Percentiles rank a stretch among this genome's conserved stretches.
These are phyloP conservation scores for Hypholoma sublateritium DNA, from an alignment of 768 basidiomycete genomes.

Conservation along the genomic window DNA sequence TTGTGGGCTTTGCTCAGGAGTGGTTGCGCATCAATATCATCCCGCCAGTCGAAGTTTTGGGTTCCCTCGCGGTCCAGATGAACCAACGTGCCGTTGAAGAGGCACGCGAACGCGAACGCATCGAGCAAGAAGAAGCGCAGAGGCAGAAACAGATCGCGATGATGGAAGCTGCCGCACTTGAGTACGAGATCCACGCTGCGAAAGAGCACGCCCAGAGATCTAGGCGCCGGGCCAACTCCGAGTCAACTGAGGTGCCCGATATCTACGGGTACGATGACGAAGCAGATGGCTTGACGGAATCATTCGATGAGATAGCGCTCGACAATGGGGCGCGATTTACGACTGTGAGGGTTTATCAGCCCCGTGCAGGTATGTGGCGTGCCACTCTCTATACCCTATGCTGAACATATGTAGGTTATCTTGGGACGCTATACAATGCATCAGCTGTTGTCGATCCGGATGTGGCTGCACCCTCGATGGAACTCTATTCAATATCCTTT, in stretches of 20 bases:
- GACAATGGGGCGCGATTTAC: conserved; percentile 55
- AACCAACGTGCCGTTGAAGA: conserved; percentile 68
- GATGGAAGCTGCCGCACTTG: conserved; percentile 7
- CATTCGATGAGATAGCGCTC: conserved; percentile 60
- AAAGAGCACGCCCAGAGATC: conserved; percentile 52
- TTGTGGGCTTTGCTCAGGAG: conserved; percentile 67
- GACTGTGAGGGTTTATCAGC: conserved; percentile 71
- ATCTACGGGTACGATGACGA: conserved; percentile 17
- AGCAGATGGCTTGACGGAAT: conserved; percentile 56
- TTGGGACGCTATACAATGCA: conserved; percentile 70
- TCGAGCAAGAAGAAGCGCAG: conserved; percentile 56
- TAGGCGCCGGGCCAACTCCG: conserved; percentile 66
- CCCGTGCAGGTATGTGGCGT: conserved; percentile 52
- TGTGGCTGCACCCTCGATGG: conserved; percentile 55
- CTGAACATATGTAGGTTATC: conserved; percentile 40
- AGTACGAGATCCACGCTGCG: conserved; percentile 26
- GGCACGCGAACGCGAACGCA: conserved; percentile 45
- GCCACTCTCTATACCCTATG: not conserved
- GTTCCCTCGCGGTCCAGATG: conserved; percentile 81
- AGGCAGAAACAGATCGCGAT: conserved; percentile 41
- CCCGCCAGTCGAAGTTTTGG: conserved; percentile 57
- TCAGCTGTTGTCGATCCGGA: conserved; percentile 75
- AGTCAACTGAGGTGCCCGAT: conserved; percentile 63
- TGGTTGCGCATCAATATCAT: conserved; percentile 63
- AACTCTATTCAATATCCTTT: conserved; percentile 68